A percentile compares a stretch with the other conserved stretches of the same genome.
Evolutionary conservation across 352 stramenopile species (phyloP).

Genomic region (Blastocystis sp.): DNA sequence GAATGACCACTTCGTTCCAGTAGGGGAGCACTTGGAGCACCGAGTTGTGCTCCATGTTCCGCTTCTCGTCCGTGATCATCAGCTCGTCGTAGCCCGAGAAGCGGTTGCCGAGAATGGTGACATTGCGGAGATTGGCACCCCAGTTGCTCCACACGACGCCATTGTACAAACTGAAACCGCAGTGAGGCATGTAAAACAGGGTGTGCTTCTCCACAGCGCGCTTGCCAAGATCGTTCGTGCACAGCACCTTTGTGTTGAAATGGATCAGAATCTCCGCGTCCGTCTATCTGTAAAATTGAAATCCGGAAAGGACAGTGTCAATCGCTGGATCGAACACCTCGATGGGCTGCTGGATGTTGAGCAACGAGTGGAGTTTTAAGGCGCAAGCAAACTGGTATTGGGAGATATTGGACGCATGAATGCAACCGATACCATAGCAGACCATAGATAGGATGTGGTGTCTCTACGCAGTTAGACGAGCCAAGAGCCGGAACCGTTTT

Average conservation of each 20-base stretch:
- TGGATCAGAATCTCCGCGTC: constrained; percentile 9
- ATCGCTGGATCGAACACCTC: constrained; percentile 23
- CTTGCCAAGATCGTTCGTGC: not conserved
- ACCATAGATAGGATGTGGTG: not conserved
- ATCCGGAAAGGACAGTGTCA: not conserved
- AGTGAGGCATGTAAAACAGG: constrained; percentile 33
- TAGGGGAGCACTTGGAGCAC: not conserved
- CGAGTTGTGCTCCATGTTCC: not conserved
- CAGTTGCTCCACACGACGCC: constrained; percentile 24
- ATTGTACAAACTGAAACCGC: constrained; percentile 32
- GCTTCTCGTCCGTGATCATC: not conserved
- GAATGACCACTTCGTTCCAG: not conserved
- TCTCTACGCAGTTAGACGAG: not conserved
- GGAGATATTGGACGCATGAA: constrained; percentile 4
- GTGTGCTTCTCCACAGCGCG: not conserved
- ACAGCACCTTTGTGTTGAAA: constrained; percentile 2
- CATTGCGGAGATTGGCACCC: not conserved
- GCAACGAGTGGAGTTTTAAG: not conserved
- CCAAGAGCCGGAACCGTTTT: not conserved
- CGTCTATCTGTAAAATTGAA: not conserved
- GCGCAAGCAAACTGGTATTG: constrained; percentile 31
- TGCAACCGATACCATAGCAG: constrained; percentile 23
- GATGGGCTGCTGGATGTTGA: constrained; percentile 3
- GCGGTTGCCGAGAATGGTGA: constrained; percentile 11
- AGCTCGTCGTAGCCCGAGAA: constrained; percentile 23